phyloP scores from a whole-genome alignment of 83 land plant genomes.

The Picea abies region DNA sequence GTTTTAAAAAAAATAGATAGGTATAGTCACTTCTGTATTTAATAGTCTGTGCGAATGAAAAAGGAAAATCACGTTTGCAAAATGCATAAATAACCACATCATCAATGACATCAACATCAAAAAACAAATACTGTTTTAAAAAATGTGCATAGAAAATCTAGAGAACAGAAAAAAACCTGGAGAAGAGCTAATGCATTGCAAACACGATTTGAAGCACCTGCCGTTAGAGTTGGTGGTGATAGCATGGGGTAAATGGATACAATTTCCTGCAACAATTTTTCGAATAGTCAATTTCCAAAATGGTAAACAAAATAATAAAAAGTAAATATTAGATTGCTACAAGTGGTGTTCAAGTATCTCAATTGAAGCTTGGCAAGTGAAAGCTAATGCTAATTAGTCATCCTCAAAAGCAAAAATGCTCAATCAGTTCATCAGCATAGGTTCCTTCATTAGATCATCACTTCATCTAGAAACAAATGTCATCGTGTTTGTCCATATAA shows the following conservation, averaged over 20 bases:
- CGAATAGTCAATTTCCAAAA: background rate
- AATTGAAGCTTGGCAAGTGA: background rate
- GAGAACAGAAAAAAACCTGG: constrained; percentile 53
- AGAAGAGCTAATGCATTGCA: constrained; percentile 98
- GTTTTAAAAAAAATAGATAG: too few relatives aligned
- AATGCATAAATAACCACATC: too few relatives aligned
- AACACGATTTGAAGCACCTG: constrained; percentile 94
- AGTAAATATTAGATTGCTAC: background rate
- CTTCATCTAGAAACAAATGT: too few relatives aligned
- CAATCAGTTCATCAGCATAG: too few relatives aligned
- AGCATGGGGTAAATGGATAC: constrained; percentile 91
- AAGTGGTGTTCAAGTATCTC: background rate
- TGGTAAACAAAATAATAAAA: background rate
- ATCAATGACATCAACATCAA: background rate
- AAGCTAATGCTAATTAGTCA: background rate
- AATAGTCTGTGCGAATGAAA: too few relatives aligned
- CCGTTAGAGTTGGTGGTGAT: constrained; percentile 85
- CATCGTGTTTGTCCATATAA: too few relatives aligned
- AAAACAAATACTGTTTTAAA: background rate
- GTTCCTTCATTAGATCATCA: too few relatives aligned
- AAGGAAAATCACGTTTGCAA: background rate
- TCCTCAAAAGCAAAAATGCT: background rate
- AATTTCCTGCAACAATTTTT: constrained; percentile 72
- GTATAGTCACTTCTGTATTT: too few relatives aligned
- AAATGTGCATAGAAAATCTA: background rate